A percentile compares a stretch with the other conserved stretches of the same genome.
Conservation (phyloP, 768 basidiomycete species). For the Leccinum truebloodii region DNA sequence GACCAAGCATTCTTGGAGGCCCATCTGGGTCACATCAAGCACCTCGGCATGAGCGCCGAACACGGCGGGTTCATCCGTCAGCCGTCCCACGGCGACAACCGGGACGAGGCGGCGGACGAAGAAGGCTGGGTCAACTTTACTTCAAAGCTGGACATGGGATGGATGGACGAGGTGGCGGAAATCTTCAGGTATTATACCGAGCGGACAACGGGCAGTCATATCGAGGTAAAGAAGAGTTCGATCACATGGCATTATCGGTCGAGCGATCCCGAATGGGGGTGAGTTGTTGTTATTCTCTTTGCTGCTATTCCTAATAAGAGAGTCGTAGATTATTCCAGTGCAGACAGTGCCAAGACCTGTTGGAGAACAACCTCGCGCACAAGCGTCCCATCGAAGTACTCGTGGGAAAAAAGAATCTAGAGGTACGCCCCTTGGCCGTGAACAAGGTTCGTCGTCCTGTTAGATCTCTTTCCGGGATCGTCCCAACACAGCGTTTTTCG, state of each 20-base stretch:
- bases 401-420: constrained; percentile 97
- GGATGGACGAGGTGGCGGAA: constrained; percentile 95
- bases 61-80: constrained; percentile 91
- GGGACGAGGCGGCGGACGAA: constrained; percentile 3
- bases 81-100: constrained; percentile 44
- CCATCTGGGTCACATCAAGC: constrained; percentile 82
- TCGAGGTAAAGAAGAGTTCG: constrained; percentile 96
- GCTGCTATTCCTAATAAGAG: not conserved
- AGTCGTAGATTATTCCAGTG: constrained; percentile 79
- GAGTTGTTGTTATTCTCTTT: constrained; percentile 32
- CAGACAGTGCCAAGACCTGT: constrained; percentile 92
- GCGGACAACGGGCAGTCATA: constrained; percentile 93
- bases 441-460: constrained; percentile 64
- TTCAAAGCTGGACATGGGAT: constrained; percentile 91
- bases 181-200: constrained; percentile 97
- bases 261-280: constrained; percentile 96
- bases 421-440: constrained; percentile 91
- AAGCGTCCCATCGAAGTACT: constrained; percentile 96
- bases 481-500: not conserved
- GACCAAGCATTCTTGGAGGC: constrained; percentile 90
- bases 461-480: not conserved
- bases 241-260: constrained; percentile 98
- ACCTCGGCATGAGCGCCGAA: constrained; percentile 91
- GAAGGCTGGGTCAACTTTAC: constrained; percentile 85
- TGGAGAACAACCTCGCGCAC: constrained; percentile 92